These are phyloP conservation scores for Scheffersomyces coipomensis DNA, from an alignment of 805 yeast species.

Conservation along the genomic window DNA sequence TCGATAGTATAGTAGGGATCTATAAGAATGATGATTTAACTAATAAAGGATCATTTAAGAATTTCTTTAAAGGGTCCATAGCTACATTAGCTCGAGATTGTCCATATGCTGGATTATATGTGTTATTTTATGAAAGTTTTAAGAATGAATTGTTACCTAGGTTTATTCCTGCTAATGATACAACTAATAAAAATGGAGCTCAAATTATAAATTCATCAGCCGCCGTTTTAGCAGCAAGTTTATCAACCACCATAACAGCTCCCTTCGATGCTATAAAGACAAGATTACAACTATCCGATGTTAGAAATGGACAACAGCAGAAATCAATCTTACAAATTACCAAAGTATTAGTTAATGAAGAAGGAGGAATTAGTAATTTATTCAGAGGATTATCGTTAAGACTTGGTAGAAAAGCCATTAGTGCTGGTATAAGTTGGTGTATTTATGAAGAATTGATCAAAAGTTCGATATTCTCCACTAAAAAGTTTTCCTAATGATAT, in stretches of 20 bases:
- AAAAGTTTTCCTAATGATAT: too few species aligned
- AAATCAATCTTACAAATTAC: conserved; percentile 38
- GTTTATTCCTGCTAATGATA: conserved; percentile 5
- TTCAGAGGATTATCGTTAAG: conserved; percentile 86
- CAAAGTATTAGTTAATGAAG: conserved; percentile 40
- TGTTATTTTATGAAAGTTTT: conserved; percentile 76
- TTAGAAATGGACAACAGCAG: conserved; percentile 14
- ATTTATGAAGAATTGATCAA: conserved; percentile 86
- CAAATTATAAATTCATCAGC: conserved; percentile 67
- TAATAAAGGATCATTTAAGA: conserved; percentile 41
- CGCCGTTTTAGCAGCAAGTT: conserved; percentile 76
- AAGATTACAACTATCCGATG: conserved; percentile 64
- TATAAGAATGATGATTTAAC: conserved; percentile 25
- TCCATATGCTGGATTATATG: conserved; percentile 94
- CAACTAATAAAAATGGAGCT: conserved; percentile 22
- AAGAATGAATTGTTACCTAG: conserved; percentile 56
- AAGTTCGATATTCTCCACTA: conserved; percentile 4
- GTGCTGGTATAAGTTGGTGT: conserved; percentile 97
- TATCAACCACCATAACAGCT: conserved; percentile 84
- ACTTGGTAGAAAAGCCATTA: conserved; percentile 77
- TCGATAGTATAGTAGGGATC: conserved; percentile 59
- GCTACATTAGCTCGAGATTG: conserved; percentile 91
- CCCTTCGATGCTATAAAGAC: conserved; percentile 96
- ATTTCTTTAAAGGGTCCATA: conserved; percentile 84
- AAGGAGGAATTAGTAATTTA: conserved; percentile 54